Conservation (phyloP, 2,329 filamentous ascomycete species). For the Chrysoporthe puriensis region DNA sequence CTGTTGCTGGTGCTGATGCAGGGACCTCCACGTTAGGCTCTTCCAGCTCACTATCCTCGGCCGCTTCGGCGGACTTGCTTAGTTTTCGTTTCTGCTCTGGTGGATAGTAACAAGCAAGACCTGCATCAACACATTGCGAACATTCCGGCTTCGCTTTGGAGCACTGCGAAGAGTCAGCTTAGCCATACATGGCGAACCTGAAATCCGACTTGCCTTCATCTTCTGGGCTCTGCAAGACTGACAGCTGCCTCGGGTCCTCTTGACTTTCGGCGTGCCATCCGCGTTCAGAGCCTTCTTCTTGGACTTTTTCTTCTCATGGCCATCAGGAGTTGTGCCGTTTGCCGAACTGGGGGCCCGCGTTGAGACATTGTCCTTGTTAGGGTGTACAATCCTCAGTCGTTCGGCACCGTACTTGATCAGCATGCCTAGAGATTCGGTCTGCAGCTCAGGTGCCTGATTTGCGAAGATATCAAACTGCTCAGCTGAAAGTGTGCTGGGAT, state of each 20-base stretch:
- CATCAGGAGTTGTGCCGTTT: slow-evolving; percentile 21
- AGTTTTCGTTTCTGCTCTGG: slow-evolving; percentile 17
- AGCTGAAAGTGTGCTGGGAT: slow-evolving; percentile 53
- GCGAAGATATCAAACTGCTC: slow-evolving; percentile 64
- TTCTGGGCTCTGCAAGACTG: slow-evolving; percentile 39
- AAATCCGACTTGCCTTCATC: slow-evolving; percentile 33
- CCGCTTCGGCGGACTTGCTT: slow-evolving; percentile 16
- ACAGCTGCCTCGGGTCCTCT: slow-evolving; percentile 40
- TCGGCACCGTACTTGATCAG: slow-evolving; percentile 61
- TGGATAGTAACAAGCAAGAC: slow-evolving; percentile 28
- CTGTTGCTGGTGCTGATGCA: background rate
- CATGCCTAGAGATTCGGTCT: slow-evolving; percentile 59
- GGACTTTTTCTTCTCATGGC: slow-evolving; percentile 36
- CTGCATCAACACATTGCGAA: slow-evolving; percentile 33
- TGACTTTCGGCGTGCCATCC: slow-evolving; percentile 33
- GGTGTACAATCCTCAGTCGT: slow-evolving; percentile 60
- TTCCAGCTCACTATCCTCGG: slow-evolving; percentile 5
- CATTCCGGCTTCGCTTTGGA: slow-evolving; percentile 42
- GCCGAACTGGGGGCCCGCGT: slow-evolving; percentile 28
- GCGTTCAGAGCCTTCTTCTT: slow-evolving; percentile 36
- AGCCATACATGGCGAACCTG: background rate
- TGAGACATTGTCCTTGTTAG: slow-evolving; percentile 42
- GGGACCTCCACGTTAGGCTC: background rate
- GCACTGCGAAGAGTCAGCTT: slow-evolving; percentile 31
- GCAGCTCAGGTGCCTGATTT: slow-evolving; percentile 61